Conservation (phyloP, 2,329 filamentous ascomycete species). For the Colletotrichum sp. region DNA sequence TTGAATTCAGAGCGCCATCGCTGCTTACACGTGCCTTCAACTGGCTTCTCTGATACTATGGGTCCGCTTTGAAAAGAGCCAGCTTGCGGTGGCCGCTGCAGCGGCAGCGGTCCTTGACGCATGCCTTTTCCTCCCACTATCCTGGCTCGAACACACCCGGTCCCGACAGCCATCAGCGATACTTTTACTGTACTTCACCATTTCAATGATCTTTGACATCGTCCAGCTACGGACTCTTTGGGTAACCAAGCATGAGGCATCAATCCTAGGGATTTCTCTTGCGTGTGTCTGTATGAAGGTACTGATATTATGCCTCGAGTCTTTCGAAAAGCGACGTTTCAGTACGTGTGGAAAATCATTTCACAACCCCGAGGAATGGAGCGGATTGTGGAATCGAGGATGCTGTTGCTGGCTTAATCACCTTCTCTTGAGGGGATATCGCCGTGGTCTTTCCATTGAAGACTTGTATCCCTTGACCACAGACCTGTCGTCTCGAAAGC, state of each 20-base stretch:
- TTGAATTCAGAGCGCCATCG: background rate
- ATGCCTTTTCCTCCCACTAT: background rate
- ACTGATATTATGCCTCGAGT: constrained; percentile 22
- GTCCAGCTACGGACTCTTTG: background rate
- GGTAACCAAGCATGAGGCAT: background rate
- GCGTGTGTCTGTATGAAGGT: constrained; percentile 21
- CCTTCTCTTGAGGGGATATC: constrained; percentile 36
- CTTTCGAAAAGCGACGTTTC: constrained; percentile 19
- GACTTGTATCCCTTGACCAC: constrained; percentile 27
- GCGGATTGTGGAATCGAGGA: constrained; percentile 30
- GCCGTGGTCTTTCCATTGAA: constrained; percentile 28
- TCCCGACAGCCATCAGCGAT: background rate
- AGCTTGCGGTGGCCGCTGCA: background rate
- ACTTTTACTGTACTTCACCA: background rate
- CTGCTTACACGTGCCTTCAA: background rate
- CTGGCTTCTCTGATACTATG: background rate
- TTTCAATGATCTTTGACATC: background rate
- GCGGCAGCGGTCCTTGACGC: background rate
- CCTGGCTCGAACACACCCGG: background rate
- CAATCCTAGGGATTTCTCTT: constrained; percentile 17
- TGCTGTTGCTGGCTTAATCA: constrained; percentile 37
- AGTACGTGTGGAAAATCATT: constrained; percentile 5
- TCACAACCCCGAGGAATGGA: constrained; percentile 43
- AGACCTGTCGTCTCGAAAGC: background rate
- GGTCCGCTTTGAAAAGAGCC: background rate